Base-by-base conservation (phyloP, 1,139 yeast species). In the Hyphopichia fennica region DNA sequence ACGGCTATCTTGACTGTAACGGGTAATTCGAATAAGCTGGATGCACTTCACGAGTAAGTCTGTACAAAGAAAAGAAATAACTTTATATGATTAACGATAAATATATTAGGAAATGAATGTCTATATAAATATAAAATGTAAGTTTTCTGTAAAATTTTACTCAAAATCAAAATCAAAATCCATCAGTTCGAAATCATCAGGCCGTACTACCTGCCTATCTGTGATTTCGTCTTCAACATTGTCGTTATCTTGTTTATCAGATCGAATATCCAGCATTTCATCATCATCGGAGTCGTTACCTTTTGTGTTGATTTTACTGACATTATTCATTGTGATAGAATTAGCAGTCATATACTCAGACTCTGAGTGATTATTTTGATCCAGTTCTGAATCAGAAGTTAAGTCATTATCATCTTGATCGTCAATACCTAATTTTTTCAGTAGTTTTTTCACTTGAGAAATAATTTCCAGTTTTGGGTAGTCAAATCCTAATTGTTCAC, bases 151-250 rank as follows among this genome's bases (percentile, higher is more conserved):
- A 22, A 22, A 22, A 7, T n/a, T n/a, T 25, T 28, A 28, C 10
- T 60, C 58, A 39, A 61, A 60, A 39, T 65, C 69, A 45, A 63
- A 66, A 29, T 66, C 72, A 41, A 66, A 59, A 29, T 65, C 69
- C 48, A 62, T 48, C 34, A 52, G 57, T 31, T 49, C 47, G 33
- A 16, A 35, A 41, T 32, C 22, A 13, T 31, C 17, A 8, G 28
- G 28, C n/a, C 11, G 27, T 14, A 15, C 13, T 4, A n/a, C 13
- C 11, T 29, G 32, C 14, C 32, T 14, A 29, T 48, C 48, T 8
- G 36, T 39, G 10, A 41, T 40, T 19, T 41, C 23, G 22, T 41
- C 34, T 9, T 48, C 46, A n/a, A 37, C 34, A 30, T 42, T 54
- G 15, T 49, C 51, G 23, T 46, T 45, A 5, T 25, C 39, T 14